Conservation (phyloP, 805 yeast genomes). For the Peterozyma toletana region DNA sequence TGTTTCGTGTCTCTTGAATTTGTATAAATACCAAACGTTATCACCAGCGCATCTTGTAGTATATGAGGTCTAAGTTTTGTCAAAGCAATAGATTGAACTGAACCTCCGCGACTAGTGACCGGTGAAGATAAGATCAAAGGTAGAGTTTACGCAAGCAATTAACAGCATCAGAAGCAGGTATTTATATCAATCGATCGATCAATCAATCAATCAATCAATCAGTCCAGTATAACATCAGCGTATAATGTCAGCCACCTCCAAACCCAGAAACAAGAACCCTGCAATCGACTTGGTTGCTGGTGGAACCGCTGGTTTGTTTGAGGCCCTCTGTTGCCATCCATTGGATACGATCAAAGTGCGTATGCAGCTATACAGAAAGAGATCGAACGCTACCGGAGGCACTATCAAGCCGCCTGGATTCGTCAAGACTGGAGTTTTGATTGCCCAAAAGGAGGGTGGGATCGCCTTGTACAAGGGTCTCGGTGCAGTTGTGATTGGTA, state of each 20-base stretch:
- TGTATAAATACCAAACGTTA: no score
- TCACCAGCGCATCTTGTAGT: no score
- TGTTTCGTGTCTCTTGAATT: no score
- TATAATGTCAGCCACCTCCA: conserved; percentile 3
- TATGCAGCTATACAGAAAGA: conserved; percentile 82
- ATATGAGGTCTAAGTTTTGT: no score
- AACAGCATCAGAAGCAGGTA: no score
- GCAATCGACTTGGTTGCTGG: conserved; percentile 80
- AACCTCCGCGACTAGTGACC: no score
- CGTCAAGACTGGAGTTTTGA: conserved; percentile 69
- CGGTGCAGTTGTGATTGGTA: conserved; percentile 96
- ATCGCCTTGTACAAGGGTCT: conserved; percentile 89
- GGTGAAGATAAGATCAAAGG: no score
- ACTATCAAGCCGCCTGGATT: conserved; percentile 76
- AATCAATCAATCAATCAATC: no score
- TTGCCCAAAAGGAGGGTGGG: conserved; percentile 74
- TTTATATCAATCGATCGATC: no score
- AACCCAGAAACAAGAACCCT: conserved; percentile 25
- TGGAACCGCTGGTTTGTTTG: conserved; percentile 95
- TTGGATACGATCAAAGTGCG: conserved; percentile 95
- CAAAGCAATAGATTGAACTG: no score
- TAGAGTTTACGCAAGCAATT: no score
- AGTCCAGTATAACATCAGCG: no score
- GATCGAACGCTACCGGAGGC: conserved; percentile 33
- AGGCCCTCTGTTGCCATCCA: conserved; percentile 98